phyloP scores from a whole-genome alignment of 306 rosid genomes.

The Prosopis cineraria region DNA sequence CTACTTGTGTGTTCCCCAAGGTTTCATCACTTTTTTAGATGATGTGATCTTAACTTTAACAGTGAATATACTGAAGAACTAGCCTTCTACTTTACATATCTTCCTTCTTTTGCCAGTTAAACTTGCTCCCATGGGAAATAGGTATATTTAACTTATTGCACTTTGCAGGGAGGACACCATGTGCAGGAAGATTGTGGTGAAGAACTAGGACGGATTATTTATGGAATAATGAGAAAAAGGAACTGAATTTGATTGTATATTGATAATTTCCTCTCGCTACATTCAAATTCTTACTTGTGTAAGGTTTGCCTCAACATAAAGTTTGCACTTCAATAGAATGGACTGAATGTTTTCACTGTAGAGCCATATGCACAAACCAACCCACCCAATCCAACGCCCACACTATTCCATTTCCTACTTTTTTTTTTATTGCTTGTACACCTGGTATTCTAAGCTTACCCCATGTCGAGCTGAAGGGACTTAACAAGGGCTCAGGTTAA shows the following conservation, averaged over 20 bases:
- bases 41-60: not conserved
- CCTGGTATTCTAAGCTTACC: too few species aligned
- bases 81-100: not conserved
- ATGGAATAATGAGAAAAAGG: conserved; percentile 39
- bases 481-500: too few species aligned
- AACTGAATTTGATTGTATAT: conserved; percentile 22
- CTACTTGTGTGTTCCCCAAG: not conserved
- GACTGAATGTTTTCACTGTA: too few species aligned
- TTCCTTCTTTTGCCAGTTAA: not conserved
- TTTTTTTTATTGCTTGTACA: too few species aligned
- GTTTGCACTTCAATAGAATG: too few species aligned
- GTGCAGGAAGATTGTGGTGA: conserved; percentile 68
- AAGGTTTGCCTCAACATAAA: not conserved
- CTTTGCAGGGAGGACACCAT: conserved; percentile 67
- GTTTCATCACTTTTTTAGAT: not conserved
- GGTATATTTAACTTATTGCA: not conserved
- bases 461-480: too few species aligned
- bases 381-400: too few species aligned
- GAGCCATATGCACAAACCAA: too few species aligned
- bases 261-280: not conserved
- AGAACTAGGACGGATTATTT: conserved; percentile 56
- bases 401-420: too few species aligned
- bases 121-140: not conserved
- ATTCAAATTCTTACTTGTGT: not conserved
- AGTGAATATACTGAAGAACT: not conserved